Evolutionary conservation across 192 early-diverging fungal genomes (phyloP), one percentile per base, ranked within the genome.

Genomic region (Mycoemilia scoparia): DNA sequence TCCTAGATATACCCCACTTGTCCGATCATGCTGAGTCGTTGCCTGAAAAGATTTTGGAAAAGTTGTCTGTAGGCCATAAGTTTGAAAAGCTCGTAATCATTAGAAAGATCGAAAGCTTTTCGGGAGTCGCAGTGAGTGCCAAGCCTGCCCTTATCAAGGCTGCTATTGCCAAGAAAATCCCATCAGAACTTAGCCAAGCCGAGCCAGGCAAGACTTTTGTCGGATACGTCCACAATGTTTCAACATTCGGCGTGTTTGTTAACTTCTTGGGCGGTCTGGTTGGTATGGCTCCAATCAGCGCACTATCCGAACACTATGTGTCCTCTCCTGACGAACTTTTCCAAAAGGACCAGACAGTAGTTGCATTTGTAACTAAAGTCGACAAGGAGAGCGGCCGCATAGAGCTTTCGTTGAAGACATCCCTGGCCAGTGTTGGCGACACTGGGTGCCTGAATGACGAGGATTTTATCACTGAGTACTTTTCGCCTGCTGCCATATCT

Each of bases 391-490:
- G 43, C 26, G 45, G 54, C 5, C 60, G 56, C 41, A 45, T 73
- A 12, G 49, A 69, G 6, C 53, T 85, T 11, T 65, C 71, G 14
- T 59, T 87, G 31, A 87, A 87, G 55, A 51, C 55, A 19, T 84
- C 81, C 0, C 58, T 47, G 3, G 57, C 51, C 9, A 43, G 56
- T n/a, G 21, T 44, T 5, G 27, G 45, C n/a, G 44, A 51, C 2
- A 58, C 54, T 5, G 50, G 58, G 20, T 59, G 60, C 33, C 10
- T 59, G 10, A 45, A 30, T 17, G 47, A 64, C 17, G 60, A 45
- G 12, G 69, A 71, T 38, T 69, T 71, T 53, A 34, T 76, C 37
- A 39, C 58, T 12, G 55, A 43, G 22, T 69, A 76, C 27, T 55
- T 76, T 39, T 42, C 48, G 33, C 50, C 46, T 32, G 15, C 39